phyloP scores from a whole-genome alignment of 2,329 filamentous ascomycete genomes.

The Biscogniauxia marginata region DNA sequence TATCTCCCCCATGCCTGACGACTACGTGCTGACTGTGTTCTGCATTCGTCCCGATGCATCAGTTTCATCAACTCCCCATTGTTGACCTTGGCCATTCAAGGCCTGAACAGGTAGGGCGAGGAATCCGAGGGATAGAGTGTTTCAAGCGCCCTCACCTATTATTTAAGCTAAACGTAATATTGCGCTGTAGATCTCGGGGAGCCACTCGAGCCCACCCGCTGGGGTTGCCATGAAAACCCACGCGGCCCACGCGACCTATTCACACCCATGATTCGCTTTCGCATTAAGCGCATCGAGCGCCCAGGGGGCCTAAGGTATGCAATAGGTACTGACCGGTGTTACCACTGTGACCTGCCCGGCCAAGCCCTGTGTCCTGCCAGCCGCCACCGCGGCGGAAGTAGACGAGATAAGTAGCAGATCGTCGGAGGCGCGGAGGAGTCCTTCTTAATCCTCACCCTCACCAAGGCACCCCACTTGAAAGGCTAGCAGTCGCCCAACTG shows the following conservation, averaged over 20 bases:
- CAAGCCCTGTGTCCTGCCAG: not conserved
- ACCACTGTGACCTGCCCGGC: not conserved
- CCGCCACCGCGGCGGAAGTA: not conserved
- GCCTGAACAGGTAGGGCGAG: not conserved
- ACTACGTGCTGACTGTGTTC: not conserved
- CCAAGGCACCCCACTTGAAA: conserved; percentile 3
- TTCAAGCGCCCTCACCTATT: not conserved
- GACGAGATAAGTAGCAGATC: not conserved
- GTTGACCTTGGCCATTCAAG: not conserved
- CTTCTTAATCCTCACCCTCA: not conserved
- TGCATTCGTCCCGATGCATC: not conserved
- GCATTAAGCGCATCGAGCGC: conserved; percentile 1
- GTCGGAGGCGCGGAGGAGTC: not conserved
- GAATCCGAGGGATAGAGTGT: not conserved
- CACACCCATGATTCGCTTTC: not conserved
- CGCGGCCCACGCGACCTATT: not conserved
- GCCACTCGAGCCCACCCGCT: not conserved
- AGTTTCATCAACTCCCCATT: not conserved
- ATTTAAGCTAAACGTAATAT: conserved; percentile 4
- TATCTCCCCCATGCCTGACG: not conserved
- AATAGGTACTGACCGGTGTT: not conserved
- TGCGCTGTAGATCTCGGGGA: conserved; percentile 3
- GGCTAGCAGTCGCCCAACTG: conserved; percentile 12
- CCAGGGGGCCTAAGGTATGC: not conserved
- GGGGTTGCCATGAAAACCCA: not conserved